Base-by-base conservation (phyloP, 768 basidiomycete species). In the Lactifluus piperatus region DNA sequence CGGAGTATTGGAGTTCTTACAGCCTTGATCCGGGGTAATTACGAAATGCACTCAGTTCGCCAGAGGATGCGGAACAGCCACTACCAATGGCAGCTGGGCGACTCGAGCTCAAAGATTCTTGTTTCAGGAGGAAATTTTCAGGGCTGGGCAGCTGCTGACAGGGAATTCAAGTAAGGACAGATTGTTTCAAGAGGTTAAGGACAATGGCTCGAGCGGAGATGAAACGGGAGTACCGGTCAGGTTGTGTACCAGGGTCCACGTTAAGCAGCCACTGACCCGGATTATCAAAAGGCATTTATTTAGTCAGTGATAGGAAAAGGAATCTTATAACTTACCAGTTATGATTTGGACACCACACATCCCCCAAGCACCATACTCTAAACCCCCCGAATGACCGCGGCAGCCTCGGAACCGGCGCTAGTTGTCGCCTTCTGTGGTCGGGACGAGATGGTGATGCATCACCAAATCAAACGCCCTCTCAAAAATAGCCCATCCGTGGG, bases 241-340 rank as follows among this genome's bases (percentile, higher is more conserved):
- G 14, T 5, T 14, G 16, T 7, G 51, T 30, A 41, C 41, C 29
- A 30, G n/a, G 47, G 43, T 24, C 43, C 30, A 26, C 3, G 3
- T 34, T 55, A 13, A 41, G 22, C 2, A 39, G 26, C 26, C 29
- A 24, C 43, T 51, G 48, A 60, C 49, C 58, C 58, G 58, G 54
- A 39, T 10, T 44, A 60, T 54, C 45, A 18, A 49, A 48, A 29
- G 9, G 16, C 3, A 9, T 30, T 52, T n/a, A 32, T 10, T 9
- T 45, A 32, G 53, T 50, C 47, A 55, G 53, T 48, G 20, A 44
- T 13, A 30, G 37, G 51, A 30, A 52, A 29, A 14, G 13, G 18
- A 9, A 36, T 24, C 32, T 13, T 6, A 4, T 13, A 11, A n/a
- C n/a, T 22, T 44, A 44, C 10, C 30, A 5, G 30, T 32, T n/a